Conservation (phyloP, 441 rosid genomes). For the Aleurites moluccanus region DNA sequence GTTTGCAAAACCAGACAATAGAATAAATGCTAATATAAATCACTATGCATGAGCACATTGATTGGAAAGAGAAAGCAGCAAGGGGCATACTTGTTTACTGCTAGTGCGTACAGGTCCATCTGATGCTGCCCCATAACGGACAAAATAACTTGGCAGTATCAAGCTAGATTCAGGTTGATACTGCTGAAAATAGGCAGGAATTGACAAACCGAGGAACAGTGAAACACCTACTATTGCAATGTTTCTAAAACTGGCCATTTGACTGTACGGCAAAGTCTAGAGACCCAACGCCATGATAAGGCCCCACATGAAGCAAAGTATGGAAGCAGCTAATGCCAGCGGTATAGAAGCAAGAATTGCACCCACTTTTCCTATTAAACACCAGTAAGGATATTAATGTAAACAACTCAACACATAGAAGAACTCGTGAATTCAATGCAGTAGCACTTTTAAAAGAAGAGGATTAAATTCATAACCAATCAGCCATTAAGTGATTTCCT, state of each 20-base stretch:
- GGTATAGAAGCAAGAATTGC: conserved; percentile 92
- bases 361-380: conserved; percentile 71
- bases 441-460: background rate
- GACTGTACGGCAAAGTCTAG: conserved; percentile 67
- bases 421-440: background rate
- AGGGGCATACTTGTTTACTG: conserved; percentile 53
- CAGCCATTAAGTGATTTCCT: background rate
- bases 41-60: background rate
- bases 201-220: conserved; percentile 76
- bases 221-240: conserved; percentile 80
- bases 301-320: conserved; percentile 88
- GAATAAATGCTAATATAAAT: too few species aligned
- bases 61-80: background rate
- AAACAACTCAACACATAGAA: background rate
- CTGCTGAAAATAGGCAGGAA: conserved; percentile 80
- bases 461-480: background rate
- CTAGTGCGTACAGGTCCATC: conserved; percentile 69
- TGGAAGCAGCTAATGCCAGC: conserved; percentile 79
- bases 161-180: conserved; percentile 58
- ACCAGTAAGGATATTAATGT: conserved; percentile 16
- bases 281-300: conserved; percentile 74
- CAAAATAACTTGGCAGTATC: conserved; percentile 66
- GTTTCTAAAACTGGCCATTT: conserved; percentile 80
- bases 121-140: conserved; percentile 86
- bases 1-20: too few species aligned